Evolutionary conservation across 2,329 filamentous ascomycete genomes (phyloP).

Genomic region (Chaetomiaceae sp.): DNA sequence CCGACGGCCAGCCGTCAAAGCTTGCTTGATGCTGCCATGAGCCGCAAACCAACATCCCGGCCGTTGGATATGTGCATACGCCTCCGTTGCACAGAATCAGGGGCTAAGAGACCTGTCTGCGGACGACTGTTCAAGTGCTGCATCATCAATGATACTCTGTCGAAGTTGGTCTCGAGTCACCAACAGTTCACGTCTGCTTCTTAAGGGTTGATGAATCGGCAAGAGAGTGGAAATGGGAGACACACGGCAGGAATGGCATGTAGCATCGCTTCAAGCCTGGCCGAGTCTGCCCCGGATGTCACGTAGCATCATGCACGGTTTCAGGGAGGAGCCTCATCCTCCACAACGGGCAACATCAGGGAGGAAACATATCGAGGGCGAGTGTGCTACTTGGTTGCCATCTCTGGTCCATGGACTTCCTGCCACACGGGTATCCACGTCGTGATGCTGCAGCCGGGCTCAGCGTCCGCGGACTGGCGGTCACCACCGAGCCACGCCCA

Average conservation of each 20-base stretch:
- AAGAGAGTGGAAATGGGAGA: not conserved
- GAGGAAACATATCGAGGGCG: too few relatives aligned
- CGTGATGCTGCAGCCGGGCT: not conserved
- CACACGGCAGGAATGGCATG: not conserved
- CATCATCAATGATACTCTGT: not conserved
- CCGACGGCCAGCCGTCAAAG: not conserved
- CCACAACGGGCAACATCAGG: not conserved
- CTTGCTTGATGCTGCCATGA: not conserved
- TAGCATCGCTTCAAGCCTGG: constrained; percentile 2
- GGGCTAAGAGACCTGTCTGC: not conserved
- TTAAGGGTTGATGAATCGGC: not conserved
- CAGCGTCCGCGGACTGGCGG: not conserved
- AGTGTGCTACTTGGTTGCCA: not conserved
- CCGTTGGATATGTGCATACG: constrained; percentile 10
- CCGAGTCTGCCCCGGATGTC: not conserved
- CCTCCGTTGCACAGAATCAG: constrained; percentile 10
- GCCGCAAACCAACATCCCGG: not conserved
- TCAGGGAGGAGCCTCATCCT: not conserved
- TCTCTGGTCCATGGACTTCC: too few relatives aligned
- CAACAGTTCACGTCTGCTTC: not conserved
- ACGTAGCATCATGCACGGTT: constrained; percentile 1
- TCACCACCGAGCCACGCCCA: not conserved
- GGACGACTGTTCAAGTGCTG: not conserved
- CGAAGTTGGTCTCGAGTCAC: not conserved
- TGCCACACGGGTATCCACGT: not conserved